Evolutionary conservation across 75 land plant genomes (phyloP), one percentile per base, ranked within the genome.

Genomic region (Pinus albicaulis): DNA sequence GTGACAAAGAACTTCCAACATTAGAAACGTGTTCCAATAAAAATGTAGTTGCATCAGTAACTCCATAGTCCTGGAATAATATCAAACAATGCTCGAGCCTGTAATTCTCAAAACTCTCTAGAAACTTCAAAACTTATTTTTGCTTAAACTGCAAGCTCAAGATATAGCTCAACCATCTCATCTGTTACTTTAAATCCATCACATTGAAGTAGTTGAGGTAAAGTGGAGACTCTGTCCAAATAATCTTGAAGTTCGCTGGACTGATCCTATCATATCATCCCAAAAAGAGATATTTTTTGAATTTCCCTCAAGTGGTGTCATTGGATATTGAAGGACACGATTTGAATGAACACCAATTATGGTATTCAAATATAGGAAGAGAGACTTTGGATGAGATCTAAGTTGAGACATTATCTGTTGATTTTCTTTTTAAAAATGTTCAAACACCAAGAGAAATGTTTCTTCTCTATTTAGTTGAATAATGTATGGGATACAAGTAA

Each of bases 1-100:
- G 92, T 56, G 80, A 79, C 72, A 98, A 85, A 58, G 99, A 95
- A 84, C 91, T 89, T 13, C 89, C 89, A 82, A 98, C 95, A 85
- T 98, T 98, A 58, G 98, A 98, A 53, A 88, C 98, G 59, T 92
- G 90, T 77, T 98, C 99, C 53, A 98, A 76, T 72, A 98, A 85
- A 55, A 92, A 98, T 62, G 93, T 91, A 64, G 99, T 95, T 82
- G 93, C 99, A 82, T 98, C 99, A 34, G 87, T 86, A 8, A 95
- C 82, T 17, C 90, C 91, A 87, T 92, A 87, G 24, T 94, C 87
- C 69, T 91, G 98, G 80, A 98, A 98, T 16, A 98, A 73, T 64
- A 89, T 92, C 72, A 98, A 83, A 84, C 99, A 98, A 70, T 89
- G 92, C 76, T 98, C 99, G 55, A 98, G 84, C 44, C 92, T 86